These are phyloP conservation scores for Castanea sativa DNA, from an alignment of 306 rosid species.

Conservation along the genomic window DNA sequence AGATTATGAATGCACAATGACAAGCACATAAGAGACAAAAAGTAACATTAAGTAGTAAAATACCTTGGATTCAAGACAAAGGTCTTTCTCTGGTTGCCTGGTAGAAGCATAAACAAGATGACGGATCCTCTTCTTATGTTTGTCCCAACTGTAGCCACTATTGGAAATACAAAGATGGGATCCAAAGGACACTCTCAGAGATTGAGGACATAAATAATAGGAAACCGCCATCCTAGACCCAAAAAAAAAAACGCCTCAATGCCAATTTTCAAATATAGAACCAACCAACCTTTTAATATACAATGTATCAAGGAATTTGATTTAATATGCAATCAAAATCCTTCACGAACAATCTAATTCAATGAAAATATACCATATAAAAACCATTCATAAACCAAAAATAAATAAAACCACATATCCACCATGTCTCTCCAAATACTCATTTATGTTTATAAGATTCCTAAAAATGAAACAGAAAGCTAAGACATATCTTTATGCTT, in stretches of 20 bases:
- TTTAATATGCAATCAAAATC: no score
- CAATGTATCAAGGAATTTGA: background rate
- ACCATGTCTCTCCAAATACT: no score
- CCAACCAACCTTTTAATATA: background rate
- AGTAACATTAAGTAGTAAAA: no score
- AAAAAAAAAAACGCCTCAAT: background rate
- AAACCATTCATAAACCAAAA: no score
- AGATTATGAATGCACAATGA: background rate
- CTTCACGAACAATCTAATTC: no score
- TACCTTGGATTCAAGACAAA: conserved; percentile 14
- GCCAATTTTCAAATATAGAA: background rate
- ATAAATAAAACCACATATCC: no score
- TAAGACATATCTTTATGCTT: no score
- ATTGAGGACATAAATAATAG: conserved; percentile 15
- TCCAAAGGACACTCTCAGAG: conserved; percentile 20
- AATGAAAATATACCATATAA: no score
- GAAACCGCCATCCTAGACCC: conserved; percentile 21
- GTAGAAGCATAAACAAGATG: conserved; percentile 25
- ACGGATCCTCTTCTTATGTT: conserved; percentile 5
- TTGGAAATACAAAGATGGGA: conserved; percentile 3
- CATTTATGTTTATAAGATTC: no score
- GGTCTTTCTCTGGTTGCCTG: conserved; percentile 4
- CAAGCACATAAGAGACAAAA: background rate
- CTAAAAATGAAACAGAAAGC: no score
- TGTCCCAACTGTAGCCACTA: background rate